A percentile compares a stretch with the other conserved stretches of the same genome.
phyloP scores from a whole-genome alignment of 148 eudicot species.

The Nepenthes gracilis region DNA sequence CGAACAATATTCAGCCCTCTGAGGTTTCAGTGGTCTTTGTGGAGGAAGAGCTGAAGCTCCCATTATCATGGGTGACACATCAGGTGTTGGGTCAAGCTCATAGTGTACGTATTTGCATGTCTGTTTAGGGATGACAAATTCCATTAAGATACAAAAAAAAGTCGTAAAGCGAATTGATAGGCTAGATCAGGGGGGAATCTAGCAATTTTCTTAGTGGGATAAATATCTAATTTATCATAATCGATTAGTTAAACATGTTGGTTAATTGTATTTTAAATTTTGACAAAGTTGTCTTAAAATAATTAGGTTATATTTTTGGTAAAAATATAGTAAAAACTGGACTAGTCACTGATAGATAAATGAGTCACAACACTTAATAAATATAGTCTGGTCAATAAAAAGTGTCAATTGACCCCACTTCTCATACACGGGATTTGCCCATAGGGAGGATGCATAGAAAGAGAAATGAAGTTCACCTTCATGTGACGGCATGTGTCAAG shows the following conservation, averaged over 20 bases:
- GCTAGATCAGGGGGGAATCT: too few relatives aligned
- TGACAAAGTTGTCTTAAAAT: too few relatives aligned
- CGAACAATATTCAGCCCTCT: conserved; percentile 84
- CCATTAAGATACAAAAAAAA: neutral
- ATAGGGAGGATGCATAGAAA: neutral
- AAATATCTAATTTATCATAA: too few relatives aligned
- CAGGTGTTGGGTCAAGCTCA: conserved; percentile 93
- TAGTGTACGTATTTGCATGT: conserved; percentile 99
- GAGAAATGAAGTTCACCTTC: conserved; percentile 45
- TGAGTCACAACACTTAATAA: too few relatives aligned
- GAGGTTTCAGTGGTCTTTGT: conserved; percentile 54
- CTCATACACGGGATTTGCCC: too few relatives aligned
- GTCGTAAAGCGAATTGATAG: neutral
- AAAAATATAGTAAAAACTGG: too few relatives aligned
- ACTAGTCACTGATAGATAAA: too few relatives aligned
- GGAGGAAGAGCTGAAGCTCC: conserved; percentile 29
- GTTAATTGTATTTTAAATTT: too few relatives aligned
- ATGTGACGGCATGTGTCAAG: conserved; percentile 98
- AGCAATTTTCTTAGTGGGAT: too few relatives aligned
- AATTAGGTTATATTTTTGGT: too few relatives aligned
- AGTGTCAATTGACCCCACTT: too few relatives aligned
- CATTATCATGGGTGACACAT: conserved; percentile 58
- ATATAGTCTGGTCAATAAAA: too few relatives aligned
- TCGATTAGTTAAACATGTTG: neutral
- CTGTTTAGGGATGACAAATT: conserved; percentile 18